A percentile compares a stretch with the other conserved stretches of the same genome.
Evolutionary conservation across 2,329 filamentous ascomycete species (phyloP).

Genomic region (Chaetomium olivaceum): DNA sequence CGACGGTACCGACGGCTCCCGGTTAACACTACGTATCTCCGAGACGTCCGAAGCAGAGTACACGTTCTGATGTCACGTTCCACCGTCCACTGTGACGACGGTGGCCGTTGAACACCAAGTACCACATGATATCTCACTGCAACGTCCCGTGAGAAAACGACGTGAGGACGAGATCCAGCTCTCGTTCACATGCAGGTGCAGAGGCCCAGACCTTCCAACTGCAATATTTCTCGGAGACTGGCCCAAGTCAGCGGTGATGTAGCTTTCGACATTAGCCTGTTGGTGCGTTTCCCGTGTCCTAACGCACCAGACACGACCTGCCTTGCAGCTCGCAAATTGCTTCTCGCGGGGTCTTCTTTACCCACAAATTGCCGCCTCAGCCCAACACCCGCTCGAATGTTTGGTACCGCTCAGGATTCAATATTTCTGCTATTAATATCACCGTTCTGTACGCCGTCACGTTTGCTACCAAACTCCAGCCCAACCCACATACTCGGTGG

Average conservation of each 20-base stretch:
- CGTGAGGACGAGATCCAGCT: not conserved
- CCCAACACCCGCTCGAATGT: not conserved
- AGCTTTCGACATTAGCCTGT: constrained; percentile 11
- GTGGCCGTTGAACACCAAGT: not conserved
- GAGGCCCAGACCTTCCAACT: not conserved
- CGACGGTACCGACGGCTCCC: not conserved
- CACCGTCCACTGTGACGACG: not conserved
- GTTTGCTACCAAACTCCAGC: not conserved
- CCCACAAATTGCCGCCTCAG: constrained; percentile 14
- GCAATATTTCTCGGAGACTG: not conserved
- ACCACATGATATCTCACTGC: not conserved
- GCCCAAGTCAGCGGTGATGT: not conserved
- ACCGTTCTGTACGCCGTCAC: not conserved
- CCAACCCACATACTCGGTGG: not conserved
- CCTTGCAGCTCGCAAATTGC: constrained; percentile 14
- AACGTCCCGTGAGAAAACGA: not conserved
- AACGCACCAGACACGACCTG: not conserved
- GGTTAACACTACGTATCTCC: not conserved
- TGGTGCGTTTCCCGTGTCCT: not conserved
- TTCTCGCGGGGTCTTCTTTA: constrained; percentile 16
- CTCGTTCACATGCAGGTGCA: constrained; percentile 4
- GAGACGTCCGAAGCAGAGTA: not conserved
- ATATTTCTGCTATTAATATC: constrained; percentile 21
- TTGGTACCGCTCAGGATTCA: not conserved
- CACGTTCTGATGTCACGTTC: constrained; percentile 8